These are phyloP conservation scores for Pseudocercospora pini-densiflorae DNA, from an alignment of 2,329 filamentous ascomycete genomes.

Conservation along the genomic window DNA sequence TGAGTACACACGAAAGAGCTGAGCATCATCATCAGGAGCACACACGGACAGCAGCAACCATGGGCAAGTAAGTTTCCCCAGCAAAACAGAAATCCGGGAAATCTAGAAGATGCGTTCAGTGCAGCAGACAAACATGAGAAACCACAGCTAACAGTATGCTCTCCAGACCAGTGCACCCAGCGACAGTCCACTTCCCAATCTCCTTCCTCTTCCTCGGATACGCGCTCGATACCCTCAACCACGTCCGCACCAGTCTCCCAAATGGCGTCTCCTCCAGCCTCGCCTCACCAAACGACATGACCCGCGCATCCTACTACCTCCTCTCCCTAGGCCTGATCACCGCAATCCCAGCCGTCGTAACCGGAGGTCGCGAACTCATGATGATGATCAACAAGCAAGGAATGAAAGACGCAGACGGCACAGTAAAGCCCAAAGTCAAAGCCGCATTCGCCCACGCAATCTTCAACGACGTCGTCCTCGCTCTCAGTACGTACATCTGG, in stretches of 20 bases:
- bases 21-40: not conserved
- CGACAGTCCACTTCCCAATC: slow-evolving; percentile 54
- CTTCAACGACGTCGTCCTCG: slow-evolving; percentile 48
- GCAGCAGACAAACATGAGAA: not conserved
- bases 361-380: slow-evolving; percentile 45
- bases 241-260: slow-evolving; percentile 42
- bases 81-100: not conserved
- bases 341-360: slow-evolving; percentile 40
- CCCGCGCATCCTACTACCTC: slow-evolving; percentile 50
- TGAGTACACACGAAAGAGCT: not conserved
- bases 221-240: slow-evolving; percentile 46
- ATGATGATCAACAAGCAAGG: slow-evolving; percentile 50
- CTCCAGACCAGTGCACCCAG: slow-evolving; percentile 50
- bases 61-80: slow-evolving; percentile 23
- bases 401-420: slow-evolving; percentile 43
- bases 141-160: not conserved
- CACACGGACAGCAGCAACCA: slow-evolving; percentile 10
- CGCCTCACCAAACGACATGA: slow-evolving; percentile 42
- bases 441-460: slow-evolving; percentile 48
- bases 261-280: slow-evolving; percentile 37
- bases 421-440: slow-evolving; percentile 47
- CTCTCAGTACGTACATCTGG: slow-evolving; percentile 49
- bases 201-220: slow-evolving; percentile 50
- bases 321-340: slow-evolving; percentile 47
- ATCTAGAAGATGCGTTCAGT: not conserved